These are phyloP conservation scores for Saccharomycodes ludwigii DNA, from an alignment of 805 yeast species.

Conservation along the genomic window DNA sequence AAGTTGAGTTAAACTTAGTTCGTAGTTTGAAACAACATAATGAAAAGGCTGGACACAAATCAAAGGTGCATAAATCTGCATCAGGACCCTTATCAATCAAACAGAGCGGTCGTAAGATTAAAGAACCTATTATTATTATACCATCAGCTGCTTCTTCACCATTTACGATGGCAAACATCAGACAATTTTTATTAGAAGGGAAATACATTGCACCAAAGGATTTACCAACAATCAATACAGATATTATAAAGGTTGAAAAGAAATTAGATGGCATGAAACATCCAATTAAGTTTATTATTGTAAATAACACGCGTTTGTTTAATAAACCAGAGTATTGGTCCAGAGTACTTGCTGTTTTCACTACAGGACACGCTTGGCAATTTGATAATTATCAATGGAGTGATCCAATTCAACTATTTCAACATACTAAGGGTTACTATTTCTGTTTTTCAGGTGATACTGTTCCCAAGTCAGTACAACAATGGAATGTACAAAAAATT, in stretches of 20 bases:
- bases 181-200: slow-evolving; percentile 64
- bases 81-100: background rate
- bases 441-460: slow-evolving; percentile 68
- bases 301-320: slow-evolving; percentile 76
- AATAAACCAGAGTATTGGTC: slow-evolving; percentile 97
- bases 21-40: slow-evolving; percentile 30
- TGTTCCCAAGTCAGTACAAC: slow-evolving; percentile 59
- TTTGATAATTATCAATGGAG: slow-evolving; percentile 77
- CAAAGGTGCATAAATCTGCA: slow-evolving; percentile 1
- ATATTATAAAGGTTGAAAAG: slow-evolving; percentile 20
- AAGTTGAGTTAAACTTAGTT: slow-evolving; percentile 47
- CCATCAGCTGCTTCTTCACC: slow-evolving; percentile 75
- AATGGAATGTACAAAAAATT: slow-evolving; percentile 82
- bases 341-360: slow-evolving; percentile 87
- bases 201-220: slow-evolving; percentile 41
- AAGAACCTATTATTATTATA: slow-evolving; percentile 60
- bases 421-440: slow-evolving; percentile 72
- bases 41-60: background rate
- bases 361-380: slow-evolving; percentile 98
- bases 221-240: slow-evolving; percentile 20
- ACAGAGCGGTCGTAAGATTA: slow-evolving; percentile 6
- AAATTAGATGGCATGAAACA: slow-evolving; percentile 20
- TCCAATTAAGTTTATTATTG: slow-evolving; percentile 41
- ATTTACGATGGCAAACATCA: slow-evolving; percentile 50
- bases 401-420: slow-evolving; percentile 70